Percentiles rank a stretch among this genome's conserved stretches.
Evolutionary conservation across 73 alveolate genomes (phyloP).

Genomic region (Tetrahymena elliotti): DNA sequence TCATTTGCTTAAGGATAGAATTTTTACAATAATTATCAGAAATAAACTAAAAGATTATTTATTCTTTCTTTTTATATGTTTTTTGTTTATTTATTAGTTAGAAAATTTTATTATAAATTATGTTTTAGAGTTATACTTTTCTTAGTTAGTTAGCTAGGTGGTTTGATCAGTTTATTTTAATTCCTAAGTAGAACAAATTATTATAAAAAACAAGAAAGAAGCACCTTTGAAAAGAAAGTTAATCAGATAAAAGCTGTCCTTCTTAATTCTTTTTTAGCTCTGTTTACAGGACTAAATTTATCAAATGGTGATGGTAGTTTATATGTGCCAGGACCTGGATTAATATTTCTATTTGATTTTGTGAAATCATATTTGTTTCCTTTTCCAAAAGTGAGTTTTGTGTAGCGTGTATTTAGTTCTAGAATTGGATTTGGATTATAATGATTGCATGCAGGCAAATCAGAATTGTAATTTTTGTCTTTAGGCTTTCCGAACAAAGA

Average conservation of each 20-base stretch:
- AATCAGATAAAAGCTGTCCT: neutral
- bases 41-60: too few relatives aligned
- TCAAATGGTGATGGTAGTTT: neutral
- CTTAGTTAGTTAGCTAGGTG: neutral
- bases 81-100: too few relatives aligned
- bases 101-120: too few relatives aligned
- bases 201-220: too few relatives aligned
- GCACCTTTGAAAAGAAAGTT: neutral
- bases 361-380: neutral
- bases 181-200: neutral
- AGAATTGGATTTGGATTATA: neutral
- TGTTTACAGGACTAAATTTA: neutral
- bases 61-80: too few relatives aligned
- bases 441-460: neutral
- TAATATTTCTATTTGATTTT: neutral
- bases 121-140: neutral
- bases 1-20: too few relatives aligned
- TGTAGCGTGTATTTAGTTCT: neutral
- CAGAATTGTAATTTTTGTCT: neutral
- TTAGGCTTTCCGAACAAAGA: neutral
- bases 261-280: neutral
- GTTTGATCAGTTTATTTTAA: neutral
- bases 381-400: neutral
- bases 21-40: too few relatives aligned
- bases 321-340: neutral